These are phyloP conservation scores for Aquanectria penicillioides DNA, from an alignment of 2,329 filamentous ascomycete genomes.

Conservation along the genomic window DNA sequence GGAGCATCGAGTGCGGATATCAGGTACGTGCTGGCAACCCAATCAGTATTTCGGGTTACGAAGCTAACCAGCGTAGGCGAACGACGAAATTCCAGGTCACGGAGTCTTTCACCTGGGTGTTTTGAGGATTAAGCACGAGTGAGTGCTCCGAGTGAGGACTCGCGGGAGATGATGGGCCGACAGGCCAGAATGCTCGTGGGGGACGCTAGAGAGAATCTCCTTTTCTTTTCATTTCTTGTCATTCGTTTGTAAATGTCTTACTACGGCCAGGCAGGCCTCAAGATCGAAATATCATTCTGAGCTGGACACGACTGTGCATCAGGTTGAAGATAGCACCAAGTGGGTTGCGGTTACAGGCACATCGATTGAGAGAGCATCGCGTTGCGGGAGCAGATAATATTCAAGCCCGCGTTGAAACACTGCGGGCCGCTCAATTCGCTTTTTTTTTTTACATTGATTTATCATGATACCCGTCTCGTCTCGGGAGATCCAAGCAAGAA, in stretches of 20 bases:
- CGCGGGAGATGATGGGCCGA: too few species aligned
- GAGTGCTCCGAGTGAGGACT: too few species aligned
- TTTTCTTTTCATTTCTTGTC: background rate
- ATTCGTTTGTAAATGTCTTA: background rate
- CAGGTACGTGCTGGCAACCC: conserved; percentile 55
- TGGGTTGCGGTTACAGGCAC: too few species aligned
- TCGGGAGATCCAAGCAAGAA: conserved; percentile 1
- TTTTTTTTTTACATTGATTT: conserved; percentile 1
- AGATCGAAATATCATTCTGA: background rate
- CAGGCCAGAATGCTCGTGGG: too few species aligned
- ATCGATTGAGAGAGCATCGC: too few species aligned
- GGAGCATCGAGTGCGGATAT: conserved; percentile 72
- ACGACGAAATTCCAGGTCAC: conserved; percentile 65
- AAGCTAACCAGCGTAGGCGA: conserved; percentile 49
- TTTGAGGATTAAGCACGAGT: conserved; percentile 47
- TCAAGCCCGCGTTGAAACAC: too few species aligned
- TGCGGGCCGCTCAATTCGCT: too few species aligned
- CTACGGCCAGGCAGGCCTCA: background rate
- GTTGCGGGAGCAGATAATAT: too few species aligned
- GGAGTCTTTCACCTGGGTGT: conserved; percentile 74
- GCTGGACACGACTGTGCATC: too few species aligned
- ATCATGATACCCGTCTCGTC: conserved; percentile 1
- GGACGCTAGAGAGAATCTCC: too few species aligned
- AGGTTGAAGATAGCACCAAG: too few species aligned
- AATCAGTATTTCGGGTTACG: background rate